Conservation (phyloP, 306 rosid genomes). For the Herpetospermum pedunculosum region DNA sequence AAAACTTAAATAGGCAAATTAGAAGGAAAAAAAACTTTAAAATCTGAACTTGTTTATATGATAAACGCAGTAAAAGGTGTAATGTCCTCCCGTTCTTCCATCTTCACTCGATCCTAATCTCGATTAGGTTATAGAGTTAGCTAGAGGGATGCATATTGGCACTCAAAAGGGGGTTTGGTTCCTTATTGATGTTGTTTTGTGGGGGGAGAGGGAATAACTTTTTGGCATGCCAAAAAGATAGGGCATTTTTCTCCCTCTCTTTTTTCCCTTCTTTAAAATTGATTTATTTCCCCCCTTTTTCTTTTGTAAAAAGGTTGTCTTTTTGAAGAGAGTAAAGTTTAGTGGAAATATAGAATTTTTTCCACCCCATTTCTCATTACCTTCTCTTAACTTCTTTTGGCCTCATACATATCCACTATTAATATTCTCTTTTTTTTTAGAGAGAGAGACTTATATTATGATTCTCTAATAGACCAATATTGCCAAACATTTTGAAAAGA, state of each 20-base stretch:
- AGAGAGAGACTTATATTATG: neutral
- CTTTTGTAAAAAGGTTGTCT: constrained; percentile 1
- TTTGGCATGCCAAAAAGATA: constrained; percentile 50
- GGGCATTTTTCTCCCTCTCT: constrained; percentile 6
- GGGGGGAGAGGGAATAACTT: constrained; percentile 92
- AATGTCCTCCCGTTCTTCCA: no score
- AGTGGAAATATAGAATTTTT: neutral
- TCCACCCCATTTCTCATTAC: neutral
- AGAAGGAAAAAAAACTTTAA: no score
- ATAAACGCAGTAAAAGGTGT: no score
- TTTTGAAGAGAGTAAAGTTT: neutral
- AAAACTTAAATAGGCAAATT: no score
- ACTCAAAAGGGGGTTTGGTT: constrained; percentile 24
- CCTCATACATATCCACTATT: neutral
- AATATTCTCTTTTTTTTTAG: neutral
- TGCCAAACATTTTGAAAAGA: neutral
- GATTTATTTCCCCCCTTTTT: neutral
- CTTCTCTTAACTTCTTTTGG: neutral
- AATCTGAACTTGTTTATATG: no score
- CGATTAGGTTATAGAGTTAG: neutral
- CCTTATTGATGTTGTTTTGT: constrained; percentile 61
- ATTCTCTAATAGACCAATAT: constrained; percentile 1
- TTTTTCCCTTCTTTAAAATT: neutral
- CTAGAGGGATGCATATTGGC: neutral
- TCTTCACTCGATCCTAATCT: neutral